Base-by-base conservation (phyloP, 768 basidiomycete genomes). In the Leccinum ochraceum region DNA sequence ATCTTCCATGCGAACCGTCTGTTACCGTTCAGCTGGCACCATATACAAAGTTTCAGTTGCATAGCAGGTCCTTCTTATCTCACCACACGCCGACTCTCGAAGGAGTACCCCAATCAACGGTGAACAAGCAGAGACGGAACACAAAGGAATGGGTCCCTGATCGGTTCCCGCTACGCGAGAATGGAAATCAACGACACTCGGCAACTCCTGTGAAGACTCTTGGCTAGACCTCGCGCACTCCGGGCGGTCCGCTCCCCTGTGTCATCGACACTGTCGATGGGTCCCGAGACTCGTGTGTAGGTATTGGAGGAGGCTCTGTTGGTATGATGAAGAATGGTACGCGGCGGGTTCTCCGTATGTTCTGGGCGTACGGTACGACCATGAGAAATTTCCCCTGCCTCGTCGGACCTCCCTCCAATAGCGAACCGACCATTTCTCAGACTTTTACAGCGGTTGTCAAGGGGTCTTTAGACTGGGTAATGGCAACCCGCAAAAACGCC, bases 401-500 rank as follows among this genome's bases (percentile, higher is more conserved):
- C 17, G 9, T 39, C 39, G 37, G 37, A 39, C 39, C 32, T 34
- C 39, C 39, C 39, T 39, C 37, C 14, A 13, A 14, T 14, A 39
- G 36, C 14, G 16, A 39, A 16, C 7, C 16, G 1, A 82, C 58
- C 81, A 85, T n/a, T 80, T 88, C 50, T 83, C 84, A 0, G 77
- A 79, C 48, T 10, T 86, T 84, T 66, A 84, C 85, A 1, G 67
- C 76, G 0, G 66, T 88, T 36, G 84, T 88, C 42, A 82, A 83
- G 56, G 84, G 83, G 50, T 88, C 85, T 2, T 86, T 86, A 2
- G 87, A 87, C 69, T 89, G 42, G 42, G 42, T 7, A 44, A 44
- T 44, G 42, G 42, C n/a, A 44, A n/a, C n/a, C 42, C 42, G n/a
- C 42, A 44, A 44, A 44, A n/a, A 44, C 3, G n/a, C 42, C 42